These are phyloP conservation scores for Eucalyptus pauciflora DNA, from an alignment of 345 rosid genomes.

Conservation along the genomic window DNA sequence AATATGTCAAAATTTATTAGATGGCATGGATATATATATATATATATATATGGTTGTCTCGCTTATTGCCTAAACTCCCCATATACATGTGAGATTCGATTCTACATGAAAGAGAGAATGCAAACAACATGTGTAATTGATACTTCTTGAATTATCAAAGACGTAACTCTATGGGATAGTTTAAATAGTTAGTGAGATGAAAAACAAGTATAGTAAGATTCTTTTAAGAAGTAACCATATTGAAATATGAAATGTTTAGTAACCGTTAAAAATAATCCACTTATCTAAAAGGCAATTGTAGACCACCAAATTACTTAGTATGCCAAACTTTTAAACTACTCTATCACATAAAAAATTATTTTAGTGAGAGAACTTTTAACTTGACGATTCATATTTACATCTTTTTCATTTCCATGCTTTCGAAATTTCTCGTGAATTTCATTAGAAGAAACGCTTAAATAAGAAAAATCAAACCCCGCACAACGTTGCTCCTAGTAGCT, in stretches of 20 bases:
- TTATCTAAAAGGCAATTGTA: not conserved
- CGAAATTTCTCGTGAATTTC: not conserved
- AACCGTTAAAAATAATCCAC: not conserved
- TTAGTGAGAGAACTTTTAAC: not conserved
- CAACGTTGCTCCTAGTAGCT: not conserved
- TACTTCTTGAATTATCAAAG: not conserved
- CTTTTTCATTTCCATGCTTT: not conserved
- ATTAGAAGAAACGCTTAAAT: not conserved
- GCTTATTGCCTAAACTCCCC: not conserved
- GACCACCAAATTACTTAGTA: not conserved
- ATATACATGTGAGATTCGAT: not conserved
- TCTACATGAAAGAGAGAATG: not conserved
- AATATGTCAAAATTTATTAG: not conserved
- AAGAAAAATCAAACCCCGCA: not conserved
- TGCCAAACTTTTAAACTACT: not conserved
- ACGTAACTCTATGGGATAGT: not conserved
- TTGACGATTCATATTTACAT: not conserved
- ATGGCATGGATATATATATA: not conserved
- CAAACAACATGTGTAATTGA: not conserved
- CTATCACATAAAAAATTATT: not conserved
- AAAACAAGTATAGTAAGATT: not conserved
- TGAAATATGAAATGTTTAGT: not conserved
- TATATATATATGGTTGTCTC: not conserved
- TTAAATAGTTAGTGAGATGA: not conserved
- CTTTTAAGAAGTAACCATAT: not conserved